phyloP scores from a whole-genome alignment of 257 asterid genomes.

The Mitragyna speciosa region DNA sequence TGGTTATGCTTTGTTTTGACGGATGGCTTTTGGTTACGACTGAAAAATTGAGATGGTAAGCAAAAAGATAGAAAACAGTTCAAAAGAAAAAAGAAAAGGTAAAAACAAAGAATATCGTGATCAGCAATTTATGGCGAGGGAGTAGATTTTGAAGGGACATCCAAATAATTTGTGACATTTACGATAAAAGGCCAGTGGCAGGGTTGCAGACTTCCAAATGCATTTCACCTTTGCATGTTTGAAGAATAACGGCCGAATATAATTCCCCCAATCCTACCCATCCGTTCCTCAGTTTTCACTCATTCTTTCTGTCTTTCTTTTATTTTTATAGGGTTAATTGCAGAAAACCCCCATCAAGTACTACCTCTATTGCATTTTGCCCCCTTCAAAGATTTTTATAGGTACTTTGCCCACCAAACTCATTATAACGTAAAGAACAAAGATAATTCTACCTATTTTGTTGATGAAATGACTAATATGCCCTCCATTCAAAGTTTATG shows the following conservation, averaged over 20 bases:
- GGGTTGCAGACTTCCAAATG: slow-evolving; percentile 41
- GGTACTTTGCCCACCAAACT: too few species aligned
- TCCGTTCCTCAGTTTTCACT: slow-evolving; percentile 17
- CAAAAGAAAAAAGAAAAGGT: background rate
- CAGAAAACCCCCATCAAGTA: too few species aligned
- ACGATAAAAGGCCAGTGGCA: slow-evolving; percentile 27
- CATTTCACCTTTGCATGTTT: slow-evolving; percentile 14
- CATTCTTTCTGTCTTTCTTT: slow-evolving; percentile 13
- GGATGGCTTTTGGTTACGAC: too few species aligned
- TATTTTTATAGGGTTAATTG: too few species aligned
- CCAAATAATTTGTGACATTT: slow-evolving; percentile 47
- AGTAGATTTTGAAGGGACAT: slow-evolving; percentile 25
- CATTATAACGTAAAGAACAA: too few species aligned
- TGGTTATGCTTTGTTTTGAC: too few species aligned
- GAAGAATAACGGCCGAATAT: slow-evolving; percentile 53
- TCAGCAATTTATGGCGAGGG: background rate
- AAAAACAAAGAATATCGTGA: background rate
- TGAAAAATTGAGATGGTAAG: too few species aligned
- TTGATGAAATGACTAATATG: too few species aligned
- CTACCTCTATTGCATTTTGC: too few species aligned
- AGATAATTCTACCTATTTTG: too few species aligned
- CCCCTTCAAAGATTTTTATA: too few species aligned
- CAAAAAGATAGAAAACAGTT: background rate
- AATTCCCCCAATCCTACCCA: slow-evolving; percentile 18
- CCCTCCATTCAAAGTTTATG: too few species aligned